These are phyloP conservation scores for Pyricularia sp. DNA, from an alignment of 2,329 filamentous ascomycete genomes.

Conservation along the genomic window DNA sequence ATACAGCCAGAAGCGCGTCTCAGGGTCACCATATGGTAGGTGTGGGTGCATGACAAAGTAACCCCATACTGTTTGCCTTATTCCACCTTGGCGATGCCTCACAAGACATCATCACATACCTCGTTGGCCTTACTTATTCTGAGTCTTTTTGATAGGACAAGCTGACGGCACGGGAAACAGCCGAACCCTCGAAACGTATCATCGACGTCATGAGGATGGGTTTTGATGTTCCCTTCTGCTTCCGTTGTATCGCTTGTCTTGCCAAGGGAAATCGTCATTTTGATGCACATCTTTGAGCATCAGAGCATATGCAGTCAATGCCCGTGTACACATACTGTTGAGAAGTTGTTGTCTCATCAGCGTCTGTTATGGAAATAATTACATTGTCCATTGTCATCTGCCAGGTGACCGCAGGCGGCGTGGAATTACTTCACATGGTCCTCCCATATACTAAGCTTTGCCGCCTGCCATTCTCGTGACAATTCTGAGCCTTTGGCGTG, in stretches of 20 bases:
- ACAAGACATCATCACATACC: neutral
- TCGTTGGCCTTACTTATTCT: neutral
- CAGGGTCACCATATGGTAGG: no score
- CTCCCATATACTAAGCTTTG: no score
- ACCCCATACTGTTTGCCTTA: neutral
- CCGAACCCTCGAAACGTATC: neutral
- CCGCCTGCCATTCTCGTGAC: no score
- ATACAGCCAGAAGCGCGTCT: no score
- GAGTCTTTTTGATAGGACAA: neutral
- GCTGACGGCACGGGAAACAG: neutral
- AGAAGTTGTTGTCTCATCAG: no score
- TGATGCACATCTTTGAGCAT: neutral
- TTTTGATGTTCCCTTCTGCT: neutral
- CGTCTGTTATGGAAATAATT: no score
- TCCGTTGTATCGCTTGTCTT: neutral
- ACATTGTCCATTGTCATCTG: no score
- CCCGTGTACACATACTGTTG: neutral
- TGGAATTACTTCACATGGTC: no score
- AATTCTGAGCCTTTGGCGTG: no score
- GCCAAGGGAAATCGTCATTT: neutral
- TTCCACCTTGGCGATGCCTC: neutral
- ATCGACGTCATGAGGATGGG: neutral
- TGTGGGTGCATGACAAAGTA: no score
- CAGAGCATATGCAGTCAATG: neutral
- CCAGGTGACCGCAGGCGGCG: no score